A percentile compares a stretch with the other conserved stretches of the same genome.
These are phyloP conservation scores for Gaertneriomyces semiglobifer DNA, from an alignment of 192 early-diverging fungal species.

Conservation along the genomic window DNA sequence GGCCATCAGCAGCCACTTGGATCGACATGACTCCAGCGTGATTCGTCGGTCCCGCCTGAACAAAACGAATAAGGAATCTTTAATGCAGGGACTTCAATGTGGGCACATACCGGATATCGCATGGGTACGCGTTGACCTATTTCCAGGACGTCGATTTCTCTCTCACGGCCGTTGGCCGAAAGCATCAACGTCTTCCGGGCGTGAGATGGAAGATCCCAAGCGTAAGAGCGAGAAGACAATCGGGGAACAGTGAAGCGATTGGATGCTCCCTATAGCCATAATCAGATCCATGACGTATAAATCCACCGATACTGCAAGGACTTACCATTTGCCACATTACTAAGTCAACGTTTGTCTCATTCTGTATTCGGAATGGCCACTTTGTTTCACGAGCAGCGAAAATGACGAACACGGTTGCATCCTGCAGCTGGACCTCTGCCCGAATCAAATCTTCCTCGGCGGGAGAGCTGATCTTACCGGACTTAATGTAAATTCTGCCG, in stretches of 20 bases:
- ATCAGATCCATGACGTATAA: not conserved
- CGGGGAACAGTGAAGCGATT: constrained; percentile 49
- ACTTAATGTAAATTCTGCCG: constrained; percentile 77
- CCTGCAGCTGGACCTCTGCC: constrained; percentile 79
- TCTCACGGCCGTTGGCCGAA: constrained; percentile 66
- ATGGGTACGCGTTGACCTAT: constrained; percentile 87
- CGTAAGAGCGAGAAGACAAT: constrained; percentile 66
- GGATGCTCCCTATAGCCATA: constrained; percentile 32
- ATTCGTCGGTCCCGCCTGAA: not conserved
- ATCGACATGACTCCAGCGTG: constrained; percentile 38
- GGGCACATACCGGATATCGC: constrained; percentile 60
- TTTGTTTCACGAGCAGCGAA: constrained; percentile 68
- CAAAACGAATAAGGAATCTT: not conserved
- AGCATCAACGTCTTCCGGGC: constrained; percentile 72
- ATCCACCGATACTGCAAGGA: not conserved
- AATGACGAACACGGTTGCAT: constrained; percentile 86
- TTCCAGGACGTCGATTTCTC: constrained; percentile 82
- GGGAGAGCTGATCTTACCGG: constrained; percentile 57
- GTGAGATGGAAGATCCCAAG: constrained; percentile 86
- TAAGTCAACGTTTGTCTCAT: constrained; percentile 67
- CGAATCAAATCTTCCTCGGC: constrained; percentile 65
- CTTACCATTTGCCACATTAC: constrained; percentile 75
- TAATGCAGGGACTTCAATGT: not conserved
- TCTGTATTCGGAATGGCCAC: constrained; percentile 91
- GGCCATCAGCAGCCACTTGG: constrained; percentile 43